phyloP scores from a whole-genome alignment of 768 basidiomycete genomes.

The Pholiota conissans region DNA sequence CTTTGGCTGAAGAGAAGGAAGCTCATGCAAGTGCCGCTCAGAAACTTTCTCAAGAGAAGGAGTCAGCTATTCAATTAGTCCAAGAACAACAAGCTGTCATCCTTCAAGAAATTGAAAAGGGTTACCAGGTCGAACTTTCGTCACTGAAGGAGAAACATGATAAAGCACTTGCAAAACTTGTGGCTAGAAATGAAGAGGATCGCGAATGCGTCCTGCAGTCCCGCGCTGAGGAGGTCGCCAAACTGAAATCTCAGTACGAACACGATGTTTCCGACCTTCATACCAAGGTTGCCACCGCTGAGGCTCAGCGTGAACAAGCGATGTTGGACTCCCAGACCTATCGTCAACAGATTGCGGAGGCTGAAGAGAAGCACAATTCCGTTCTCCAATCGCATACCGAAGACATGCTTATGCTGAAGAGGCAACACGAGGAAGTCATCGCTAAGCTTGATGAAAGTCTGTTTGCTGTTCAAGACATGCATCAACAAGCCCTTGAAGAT shows the following conservation, averaged over 20 bases:
- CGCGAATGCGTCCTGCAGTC: constrained; percentile 29
- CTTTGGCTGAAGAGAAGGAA: constrained; percentile 45
- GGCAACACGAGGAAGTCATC: constrained; percentile 50
- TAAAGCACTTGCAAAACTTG: constrained; percentile 32
- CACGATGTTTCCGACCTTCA: constrained; percentile 41
- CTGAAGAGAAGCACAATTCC: constrained; percentile 3
- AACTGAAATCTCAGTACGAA: constrained; percentile 49
- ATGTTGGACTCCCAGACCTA: constrained; percentile 32
- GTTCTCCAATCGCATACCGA: constrained; percentile 13
- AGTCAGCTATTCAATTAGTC: constrained; percentile 43
- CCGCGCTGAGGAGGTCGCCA: constrained; percentile 41
- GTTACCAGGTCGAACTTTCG: constrained; percentile 56
- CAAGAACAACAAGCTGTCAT: constrained; percentile 57
- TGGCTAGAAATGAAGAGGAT: constrained; percentile 26
- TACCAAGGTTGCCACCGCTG: constrained; percentile 36
- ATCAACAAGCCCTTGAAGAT: constrained; percentile 15
- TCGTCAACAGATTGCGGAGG: constrained; percentile 3
- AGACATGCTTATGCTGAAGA: constrained; percentile 22
- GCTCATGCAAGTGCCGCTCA: constrained; percentile 33
- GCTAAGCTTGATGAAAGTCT: constrained; percentile 34
- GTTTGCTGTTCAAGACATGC: constrained; percentile 18
- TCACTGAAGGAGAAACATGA: constrained; percentile 50
- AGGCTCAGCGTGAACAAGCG: constrained; percentile 34
- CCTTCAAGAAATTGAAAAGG: constrained; percentile 54
- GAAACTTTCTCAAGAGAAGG: constrained; percentile 46